Conservation (phyloP, 2,329 filamentous ascomycete genomes). For the Cercospora sp. region DNA sequence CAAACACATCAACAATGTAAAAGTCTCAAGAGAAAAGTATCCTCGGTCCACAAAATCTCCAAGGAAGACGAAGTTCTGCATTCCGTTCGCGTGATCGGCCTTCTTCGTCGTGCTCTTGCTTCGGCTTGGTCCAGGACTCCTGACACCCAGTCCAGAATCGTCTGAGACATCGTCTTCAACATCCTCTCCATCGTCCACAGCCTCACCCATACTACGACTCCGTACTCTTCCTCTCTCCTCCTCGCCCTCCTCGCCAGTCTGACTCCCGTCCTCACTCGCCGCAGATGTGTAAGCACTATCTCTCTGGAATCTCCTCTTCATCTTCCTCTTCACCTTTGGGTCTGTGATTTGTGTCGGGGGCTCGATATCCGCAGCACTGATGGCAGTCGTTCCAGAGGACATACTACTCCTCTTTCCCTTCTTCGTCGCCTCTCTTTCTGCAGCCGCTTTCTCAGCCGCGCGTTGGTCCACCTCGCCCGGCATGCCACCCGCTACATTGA, state of each 20-base stretch:
- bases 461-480: slow-evolving; percentile 64
- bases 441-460: slow-evolving; percentile 29
- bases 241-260: slow-evolving; percentile 47
- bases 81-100: slow-evolving; percentile 52
- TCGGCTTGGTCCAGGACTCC: slow-evolving; percentile 39
- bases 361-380: slow-evolving; percentile 89
- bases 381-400: slow-evolving; percentile 52
- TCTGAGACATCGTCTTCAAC: slow-evolving; percentile 53
- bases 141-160: slow-evolving; percentile 46
- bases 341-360: slow-evolving; percentile 86
- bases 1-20: slow-evolving; percentile 70
- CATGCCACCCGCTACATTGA: slow-evolving; percentile 95
- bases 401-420: slow-evolving; percentile 26
- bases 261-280: slow-evolving; percentile 46
- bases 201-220: slow-evolving; percentile 38
- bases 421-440: slow-evolving; percentile 21
- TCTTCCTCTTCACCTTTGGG: slow-evolving; percentile 81
- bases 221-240: slow-evolving; percentile 45
- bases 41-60: slow-evolving; percentile 74
- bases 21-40: slow-evolving; percentile 73
- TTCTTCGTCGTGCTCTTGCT: slow-evolving; percentile 37
- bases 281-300: slow-evolving; percentile 57
- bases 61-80: slow-evolving; percentile 71
- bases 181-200: slow-evolving; percentile 50
- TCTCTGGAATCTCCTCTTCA: slow-evolving; percentile 60